These are phyloP conservation scores for Cryptococcus sp. DNA, from an alignment of 1,284 basidiomycete genomes.

Conservation along the genomic window DNA sequence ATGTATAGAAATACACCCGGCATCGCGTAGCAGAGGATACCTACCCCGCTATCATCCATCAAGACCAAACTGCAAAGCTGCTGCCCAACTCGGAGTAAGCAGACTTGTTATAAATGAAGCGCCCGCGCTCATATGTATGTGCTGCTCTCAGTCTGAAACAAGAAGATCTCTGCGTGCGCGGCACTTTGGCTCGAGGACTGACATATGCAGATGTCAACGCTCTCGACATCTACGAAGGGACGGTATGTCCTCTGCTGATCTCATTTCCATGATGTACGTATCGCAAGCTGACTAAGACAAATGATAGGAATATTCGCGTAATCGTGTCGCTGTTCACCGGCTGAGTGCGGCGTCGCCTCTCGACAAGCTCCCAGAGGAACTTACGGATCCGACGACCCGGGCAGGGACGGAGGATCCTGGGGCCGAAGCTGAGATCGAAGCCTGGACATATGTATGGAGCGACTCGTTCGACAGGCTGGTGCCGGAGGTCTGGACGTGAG, in stretches of 20 bases:
- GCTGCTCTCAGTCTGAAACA: conserved; percentile 11
- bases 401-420: conserved; percentile 10
- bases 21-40: conserved; percentile 66
- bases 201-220: conserved; percentile 61
- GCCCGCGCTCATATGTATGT: not conserved
- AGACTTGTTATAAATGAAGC: not conserved
- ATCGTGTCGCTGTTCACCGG: conserved; percentile 59
- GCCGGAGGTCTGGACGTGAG: conserved; percentile 71
- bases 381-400: conserved; percentile 42
- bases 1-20: conserved; percentile 67
- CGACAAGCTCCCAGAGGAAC: conserved; percentile 45
- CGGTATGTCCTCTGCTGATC: conserved; percentile 58
- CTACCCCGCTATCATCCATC: conserved; percentile 72
- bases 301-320: conserved; percentile 68
- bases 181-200: conserved; percentile 69
- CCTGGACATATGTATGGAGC: conserved; percentile 73
- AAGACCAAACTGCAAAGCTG: conserved; percentile 16
- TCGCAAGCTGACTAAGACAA: not conserved
- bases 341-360: conserved; percentile 54
- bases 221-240: conserved; percentile 76
- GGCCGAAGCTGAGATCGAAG: conserved; percentile 31
- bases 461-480: conserved; percentile 56
- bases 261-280: not conserved
- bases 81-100: conserved; percentile 15
- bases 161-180: conserved; percentile 62